phyloP scores from a whole-genome alignment of 345 rosid species.

The Brassica rapa region DNA sequence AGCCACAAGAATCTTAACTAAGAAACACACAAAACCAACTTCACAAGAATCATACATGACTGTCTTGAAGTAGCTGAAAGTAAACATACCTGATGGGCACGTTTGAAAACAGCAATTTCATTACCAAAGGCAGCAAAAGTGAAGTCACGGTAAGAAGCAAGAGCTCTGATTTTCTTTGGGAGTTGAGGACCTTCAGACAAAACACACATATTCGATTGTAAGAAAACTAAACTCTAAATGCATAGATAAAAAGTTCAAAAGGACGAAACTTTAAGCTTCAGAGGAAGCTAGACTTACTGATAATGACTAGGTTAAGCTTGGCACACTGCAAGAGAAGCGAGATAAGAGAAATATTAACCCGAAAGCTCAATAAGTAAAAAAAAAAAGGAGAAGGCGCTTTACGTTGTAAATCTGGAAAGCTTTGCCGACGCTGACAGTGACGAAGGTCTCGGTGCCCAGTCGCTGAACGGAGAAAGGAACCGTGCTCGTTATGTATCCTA shows the following conservation, averaged over 20 bases:
- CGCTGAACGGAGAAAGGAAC: slow-evolving; percentile 91
- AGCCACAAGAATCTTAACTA: slow-evolving; percentile 22
- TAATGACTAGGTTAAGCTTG: slow-evolving; percentile 72
- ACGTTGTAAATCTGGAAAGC: slow-evolving; percentile 89
- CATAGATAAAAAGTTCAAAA: neutral
- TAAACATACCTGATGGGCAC: slow-evolving; percentile 83
- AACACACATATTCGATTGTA: slow-evolving; percentile 1
- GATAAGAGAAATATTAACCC: neutral
- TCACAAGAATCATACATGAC: neutral
- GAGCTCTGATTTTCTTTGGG: slow-evolving; percentile 85
- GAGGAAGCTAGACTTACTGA: slow-evolving; percentile 47
- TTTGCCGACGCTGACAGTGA: slow-evolving; percentile 90
- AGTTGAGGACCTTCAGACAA: slow-evolving; percentile 68
- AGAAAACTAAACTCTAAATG: slow-evolving; percentile 2
- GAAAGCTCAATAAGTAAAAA: neutral
- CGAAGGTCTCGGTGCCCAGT: slow-evolving; percentile 85
- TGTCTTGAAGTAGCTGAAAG: neutral
- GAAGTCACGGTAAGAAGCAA: slow-evolving; percentile 78
- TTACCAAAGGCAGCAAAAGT: slow-evolving; percentile 82
- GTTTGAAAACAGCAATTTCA: slow-evolving; percentile 72
- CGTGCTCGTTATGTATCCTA: slow-evolving; percentile 79
- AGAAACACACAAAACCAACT: neutral
- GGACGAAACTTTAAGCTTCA: neutral
- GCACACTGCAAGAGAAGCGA: slow-evolving; percentile 62
- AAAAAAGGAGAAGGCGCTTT: neutral